Percentiles rank a stretch among this genome's conserved stretches.
Conservation (phyloP, 169 alveolate species). For the Plasmodium sp. region DNA sequence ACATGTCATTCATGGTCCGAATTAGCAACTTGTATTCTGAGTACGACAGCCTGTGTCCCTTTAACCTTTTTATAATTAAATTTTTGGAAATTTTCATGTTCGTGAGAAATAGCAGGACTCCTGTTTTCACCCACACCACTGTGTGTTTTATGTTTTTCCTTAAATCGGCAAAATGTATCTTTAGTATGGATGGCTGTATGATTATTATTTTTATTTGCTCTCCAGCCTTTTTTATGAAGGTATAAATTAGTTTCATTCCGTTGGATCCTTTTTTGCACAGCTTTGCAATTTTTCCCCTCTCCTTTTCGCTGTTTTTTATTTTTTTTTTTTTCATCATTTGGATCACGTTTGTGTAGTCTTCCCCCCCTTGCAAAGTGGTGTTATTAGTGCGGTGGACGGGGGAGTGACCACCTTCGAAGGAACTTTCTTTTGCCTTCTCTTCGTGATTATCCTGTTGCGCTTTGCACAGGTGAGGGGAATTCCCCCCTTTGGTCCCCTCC, state of each 20-base stretch:
- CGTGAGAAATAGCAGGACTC: constrained; percentile 79
- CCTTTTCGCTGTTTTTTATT: constrained; percentile 3
- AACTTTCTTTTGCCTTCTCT: not conserved
- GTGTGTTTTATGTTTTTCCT: constrained; percentile 77
- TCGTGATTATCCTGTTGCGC: not conserved
- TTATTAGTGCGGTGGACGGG: not conserved
- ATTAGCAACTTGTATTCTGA: constrained; percentile 88
- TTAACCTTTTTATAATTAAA: constrained; percentile 80
- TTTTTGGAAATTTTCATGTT: constrained; percentile 85
- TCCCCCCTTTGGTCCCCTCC: not conserved
- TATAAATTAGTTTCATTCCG: not conserved
- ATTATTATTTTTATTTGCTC: constrained; percentile 11
- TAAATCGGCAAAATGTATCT: not conserved
- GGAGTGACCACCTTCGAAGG: not conserved
- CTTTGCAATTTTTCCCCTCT: not conserved
- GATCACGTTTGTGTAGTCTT: not conserved
- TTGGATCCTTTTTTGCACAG: constrained; percentile 4
- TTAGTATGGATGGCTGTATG: constrained; percentile 41
- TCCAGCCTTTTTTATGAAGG: constrained; percentile 1
- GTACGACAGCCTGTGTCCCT: constrained; percentile 88
- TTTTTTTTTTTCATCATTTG: constrained; percentile 36
- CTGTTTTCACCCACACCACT: constrained; percentile 87
- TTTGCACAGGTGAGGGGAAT: not conserved
- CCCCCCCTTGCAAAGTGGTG: not conserved
- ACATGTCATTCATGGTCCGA: constrained; percentile 88